phyloP scores from a whole-genome alignment of 2,329 filamentous ascomycete genomes.

The Nemania diffusa region DNA sequence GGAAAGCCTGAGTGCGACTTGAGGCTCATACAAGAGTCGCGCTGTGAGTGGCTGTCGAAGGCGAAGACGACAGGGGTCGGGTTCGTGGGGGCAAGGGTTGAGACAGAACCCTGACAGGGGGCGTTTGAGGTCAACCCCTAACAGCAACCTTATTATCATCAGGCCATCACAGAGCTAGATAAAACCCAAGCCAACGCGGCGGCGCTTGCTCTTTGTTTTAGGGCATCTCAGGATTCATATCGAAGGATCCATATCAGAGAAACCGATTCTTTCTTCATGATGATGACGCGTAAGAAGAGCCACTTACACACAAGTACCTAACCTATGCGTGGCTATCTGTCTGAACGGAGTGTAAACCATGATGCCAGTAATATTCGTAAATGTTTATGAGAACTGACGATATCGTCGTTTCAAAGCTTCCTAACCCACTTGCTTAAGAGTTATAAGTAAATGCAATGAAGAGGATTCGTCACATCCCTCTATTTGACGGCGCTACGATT shows the following conservation, averaged over 20 bases:
- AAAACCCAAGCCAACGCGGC: conserved; percentile 15
- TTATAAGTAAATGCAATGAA: not conserved
- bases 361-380: not conserved
- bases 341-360: not conserved
- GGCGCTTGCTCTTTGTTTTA: conserved; percentile 18
- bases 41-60: not conserved
- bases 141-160: not conserved
- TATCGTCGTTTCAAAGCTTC: too few relatives aligned
- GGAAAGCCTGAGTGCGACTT: conserved; percentile 10
- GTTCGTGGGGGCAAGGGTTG: conserved; percentile 23
- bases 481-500: not conserved
- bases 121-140: conserved; percentile 31
- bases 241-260: not conserved
- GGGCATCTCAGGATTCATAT: not conserved
- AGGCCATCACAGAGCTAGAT: conserved; percentile 19
- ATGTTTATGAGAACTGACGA: too few relatives aligned
- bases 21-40: conserved; percentile 10
- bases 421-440: too few relatives aligned
- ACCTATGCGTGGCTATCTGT: not conserved
- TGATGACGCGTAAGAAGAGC: not conserved
- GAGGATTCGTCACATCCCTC: not conserved
- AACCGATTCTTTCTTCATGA: not conserved
- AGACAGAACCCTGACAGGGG: conserved; percentile 36
- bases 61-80: conserved; percentile 1
- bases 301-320: too few relatives aligned